These are phyloP conservation scores for Sporopachydermia quercuum DNA, from an alignment of 805 yeast species.

Conservation along the genomic window DNA sequence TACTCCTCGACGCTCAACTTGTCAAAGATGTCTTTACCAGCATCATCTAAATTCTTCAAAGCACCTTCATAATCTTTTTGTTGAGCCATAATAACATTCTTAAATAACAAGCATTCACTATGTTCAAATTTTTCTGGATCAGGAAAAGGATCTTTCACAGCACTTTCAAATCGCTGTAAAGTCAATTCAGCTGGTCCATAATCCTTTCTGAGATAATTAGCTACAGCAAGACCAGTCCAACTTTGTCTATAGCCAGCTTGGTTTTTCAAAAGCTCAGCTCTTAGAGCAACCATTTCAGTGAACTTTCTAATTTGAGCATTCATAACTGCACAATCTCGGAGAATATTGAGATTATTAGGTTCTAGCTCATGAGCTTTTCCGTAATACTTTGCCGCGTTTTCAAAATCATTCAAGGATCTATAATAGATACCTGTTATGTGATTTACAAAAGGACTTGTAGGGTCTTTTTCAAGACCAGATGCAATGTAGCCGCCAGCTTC, in stretches of 20 bases:
- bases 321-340: conserved; percentile 67
- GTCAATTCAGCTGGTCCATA: conserved; percentile 55
- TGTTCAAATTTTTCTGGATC: conserved; percentile 50
- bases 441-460: conserved; percentile 54
- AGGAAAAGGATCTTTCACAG: conserved; percentile 7
- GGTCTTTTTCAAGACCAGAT: conserved; percentile 45
- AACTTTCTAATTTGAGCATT: conserved; percentile 73
- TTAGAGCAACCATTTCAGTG: conserved; percentile 41
- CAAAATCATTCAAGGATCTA: conserved; percentile 52
- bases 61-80: conserved; percentile 53
- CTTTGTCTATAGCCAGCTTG: conserved; percentile 76
- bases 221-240: conserved; percentile 81
- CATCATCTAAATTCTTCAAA: conserved; percentile 37
- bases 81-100: conserved; percentile 48
- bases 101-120: conserved; percentile 66
- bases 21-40: conserved; percentile 40
- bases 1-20: conserved; percentile 47
- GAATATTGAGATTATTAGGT: conserved; percentile 60
- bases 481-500: conserved; percentile 51
- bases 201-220: conserved; percentile 64
- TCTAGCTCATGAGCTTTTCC: conserved; percentile 63
- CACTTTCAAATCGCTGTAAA: conserved; percentile 56
- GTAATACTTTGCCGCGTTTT: conserved; percentile 68
- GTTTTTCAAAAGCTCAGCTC: conserved; percentile 54
- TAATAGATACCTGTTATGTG: conserved; percentile 81